Conservation (phyloP, 805 yeast species). For the Saturnispora mendoncae region DNA sequence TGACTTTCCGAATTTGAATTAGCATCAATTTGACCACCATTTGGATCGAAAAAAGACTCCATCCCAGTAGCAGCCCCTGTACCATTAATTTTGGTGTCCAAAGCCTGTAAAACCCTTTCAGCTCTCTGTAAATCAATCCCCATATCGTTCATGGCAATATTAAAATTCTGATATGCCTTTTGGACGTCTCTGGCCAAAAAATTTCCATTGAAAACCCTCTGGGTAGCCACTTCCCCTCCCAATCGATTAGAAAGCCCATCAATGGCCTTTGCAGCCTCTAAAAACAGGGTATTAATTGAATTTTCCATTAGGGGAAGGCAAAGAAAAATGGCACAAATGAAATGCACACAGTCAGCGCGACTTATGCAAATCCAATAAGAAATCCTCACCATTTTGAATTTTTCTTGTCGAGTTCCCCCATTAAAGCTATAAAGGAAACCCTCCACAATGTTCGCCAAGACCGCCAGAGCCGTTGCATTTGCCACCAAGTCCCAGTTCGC, state of each 20-base stretch:
- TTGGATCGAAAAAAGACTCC: slow-evolving; percentile 2
- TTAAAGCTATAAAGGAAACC: background rate
- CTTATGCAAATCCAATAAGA: background rate
- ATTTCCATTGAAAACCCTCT: background rate
- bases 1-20: background rate
- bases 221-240: background rate
- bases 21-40: background rate
- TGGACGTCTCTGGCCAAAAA: no score
- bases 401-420: background rate
- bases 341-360: background rate
- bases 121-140: slow-evolving; percentile 24
- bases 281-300: background rate
- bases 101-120: slow-evolving; percentile 20
- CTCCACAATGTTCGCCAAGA: slow-evolving; percentile 53
- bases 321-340: background rate
- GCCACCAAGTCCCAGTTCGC: slow-evolving; percentile 42
- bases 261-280: background rate
- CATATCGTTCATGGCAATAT: slow-evolving; percentile 24
- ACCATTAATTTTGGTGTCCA: slow-evolving; percentile 23
- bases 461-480: slow-evolving; percentile 43
- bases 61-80: slow-evolving; percentile 19
- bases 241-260: background rate
- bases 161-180: slow-evolving; percentile 13
- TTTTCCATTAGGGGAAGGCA: background rate
- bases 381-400: background rate